These are phyloP conservation scores for Trichoderma asperellum DNA, from an alignment of 2,329 filamentous ascomycete genomes.

Conservation along the genomic window DNA sequence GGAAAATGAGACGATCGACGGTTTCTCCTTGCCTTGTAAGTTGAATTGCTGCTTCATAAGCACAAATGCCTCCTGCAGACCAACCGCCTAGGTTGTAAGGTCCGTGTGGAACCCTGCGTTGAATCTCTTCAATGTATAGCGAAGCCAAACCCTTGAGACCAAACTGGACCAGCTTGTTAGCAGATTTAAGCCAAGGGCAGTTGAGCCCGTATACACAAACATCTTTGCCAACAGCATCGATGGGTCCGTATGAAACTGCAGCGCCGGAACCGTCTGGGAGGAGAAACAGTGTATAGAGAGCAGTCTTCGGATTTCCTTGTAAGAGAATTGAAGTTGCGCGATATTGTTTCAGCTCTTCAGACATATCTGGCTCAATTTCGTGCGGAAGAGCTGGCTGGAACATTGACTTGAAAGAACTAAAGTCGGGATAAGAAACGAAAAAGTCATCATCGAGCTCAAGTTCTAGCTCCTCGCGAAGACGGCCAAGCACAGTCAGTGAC, in stretches of 20 bases:
- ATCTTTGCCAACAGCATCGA: conserved; percentile 44
- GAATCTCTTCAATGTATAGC: conserved; percentile 64
- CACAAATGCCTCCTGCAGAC: conserved; percentile 75
- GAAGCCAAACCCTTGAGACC: conserved; percentile 46
- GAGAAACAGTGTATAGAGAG: conserved; percentile 24
- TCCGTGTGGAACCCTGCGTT: conserved; percentile 68
- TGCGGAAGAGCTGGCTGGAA: conserved; percentile 8
- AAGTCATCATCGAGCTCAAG: conserved; percentile 55
- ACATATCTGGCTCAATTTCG: not conserved
- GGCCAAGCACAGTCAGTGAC: conserved; percentile 59
- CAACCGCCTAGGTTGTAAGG: conserved; percentile 72
- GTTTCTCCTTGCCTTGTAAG: conserved; percentile 59
- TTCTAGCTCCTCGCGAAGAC: conserved; percentile 61
- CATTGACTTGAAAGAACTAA: conserved; percentile 55
- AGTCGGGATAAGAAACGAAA: conserved; percentile 58
- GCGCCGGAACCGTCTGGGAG: conserved; percentile 60
- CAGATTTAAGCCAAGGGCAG: conserved; percentile 65
- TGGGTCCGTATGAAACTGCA: conserved; percentile 64
- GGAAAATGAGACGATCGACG: conserved; percentile 63
- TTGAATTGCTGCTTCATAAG: conserved; percentile 67
- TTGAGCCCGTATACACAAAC: conserved; percentile 58
- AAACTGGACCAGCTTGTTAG: conserved; percentile 45
- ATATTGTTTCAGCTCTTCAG: conserved; percentile 14
- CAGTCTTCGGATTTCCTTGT: conserved; percentile 20
- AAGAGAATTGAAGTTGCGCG: conserved; percentile 25